Base-by-base conservation (phyloP, 1,284 basidiomycete species). In the Cerioporus squamosus region DNA sequence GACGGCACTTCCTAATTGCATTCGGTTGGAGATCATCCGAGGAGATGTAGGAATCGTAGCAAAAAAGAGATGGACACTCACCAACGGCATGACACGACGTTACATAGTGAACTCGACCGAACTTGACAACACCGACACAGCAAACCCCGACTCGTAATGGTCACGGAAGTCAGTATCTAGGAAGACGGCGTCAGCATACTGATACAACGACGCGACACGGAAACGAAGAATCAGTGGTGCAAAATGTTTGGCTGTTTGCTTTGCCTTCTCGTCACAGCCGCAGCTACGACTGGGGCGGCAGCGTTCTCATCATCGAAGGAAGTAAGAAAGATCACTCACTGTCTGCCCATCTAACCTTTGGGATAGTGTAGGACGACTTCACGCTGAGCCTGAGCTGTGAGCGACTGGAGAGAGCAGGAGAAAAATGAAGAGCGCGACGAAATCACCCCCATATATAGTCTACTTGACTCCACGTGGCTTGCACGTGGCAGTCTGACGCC, bases 1-100 rank as follows among this genome's bases (percentile, higher is more conserved):
- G 71, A 72, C 71, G 71, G 71, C 71, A 72, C 71, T 72, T 72
- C 71, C 71, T 72, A 72, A 71, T 71, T 71, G 71, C 70, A 62
- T 70, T 71, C 70, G 71, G 71, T 72, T 68, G 63, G 59, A 56
- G 59, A 68, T 72, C 70, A 71, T 71, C 69, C 61, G 49, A 42
- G 55, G 44, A 20, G 44, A 12, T 24, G 43, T 31, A 42, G 31
- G 24, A 29, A n/a, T 26, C 31, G 43, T 24, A 33, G 10, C 9
- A 15, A 24, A 26, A 2, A 20, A 18, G 12, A 40, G 8, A 40
- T 14, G 5, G 52, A 17, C 10, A 59, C 61, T 62, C 55, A 63
- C 61, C 20, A 42, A 24, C 10, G 12, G 33, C 33, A 29, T 29
- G 12, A 36, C 14, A 36, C 33, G 33, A 36, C 33, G 33, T n/a